Percentiles rank a stretch among this genome's conserved stretches.
phyloP scores from a whole-genome alignment of 257 asterid species.

The Verbascum thapsus region DNA sequence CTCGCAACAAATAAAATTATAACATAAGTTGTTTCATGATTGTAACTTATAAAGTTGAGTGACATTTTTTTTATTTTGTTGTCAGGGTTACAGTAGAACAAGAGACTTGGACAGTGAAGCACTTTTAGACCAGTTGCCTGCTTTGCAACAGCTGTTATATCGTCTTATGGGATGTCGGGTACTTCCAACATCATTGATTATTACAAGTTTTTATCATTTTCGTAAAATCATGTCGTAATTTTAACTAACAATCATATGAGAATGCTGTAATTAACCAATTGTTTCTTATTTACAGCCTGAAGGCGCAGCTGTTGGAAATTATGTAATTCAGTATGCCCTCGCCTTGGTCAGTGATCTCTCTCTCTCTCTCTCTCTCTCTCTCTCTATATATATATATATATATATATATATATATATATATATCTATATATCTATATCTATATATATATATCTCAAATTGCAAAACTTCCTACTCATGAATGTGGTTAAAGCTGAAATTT shows the following conservation, averaged over 20 bases:
- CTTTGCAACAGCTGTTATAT: conserved; percentile 85
- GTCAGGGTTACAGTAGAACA: conserved; percentile 86
- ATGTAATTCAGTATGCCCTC: conserved; percentile 87
- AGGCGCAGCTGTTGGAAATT: conserved; percentile 87
- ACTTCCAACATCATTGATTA: conserved; percentile 28
- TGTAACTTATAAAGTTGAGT: conserved; percentile 1
- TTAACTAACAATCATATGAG: neutral
- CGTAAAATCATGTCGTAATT: conserved; percentile 1
- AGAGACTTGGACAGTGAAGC: conserved; percentile 87
- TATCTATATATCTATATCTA: too few species aligned
- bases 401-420: too few species aligned
- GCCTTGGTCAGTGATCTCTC: conserved; percentile 65
- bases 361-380: neutral
- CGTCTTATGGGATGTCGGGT: conserved; percentile 99
- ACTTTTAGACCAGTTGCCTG: conserved; percentile 87
- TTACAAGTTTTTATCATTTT: neutral
- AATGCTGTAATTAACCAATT: conserved; percentile 14
- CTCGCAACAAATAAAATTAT: too few species aligned
- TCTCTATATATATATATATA: neutral
- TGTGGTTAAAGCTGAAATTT: conserved; percentile 7
- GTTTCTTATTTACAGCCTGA: conserved; percentile 71
- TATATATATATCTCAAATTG: too few species aligned
- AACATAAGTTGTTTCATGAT: conserved; percentile 22
- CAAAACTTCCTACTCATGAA: conserved; percentile 7
- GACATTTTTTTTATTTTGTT: conserved; percentile 32